Evolutionary conservation across 208 protist genomes (phyloP), one percentile per base, ranked within the genome.

Genomic region (Wallacemonas sp.): DNA sequence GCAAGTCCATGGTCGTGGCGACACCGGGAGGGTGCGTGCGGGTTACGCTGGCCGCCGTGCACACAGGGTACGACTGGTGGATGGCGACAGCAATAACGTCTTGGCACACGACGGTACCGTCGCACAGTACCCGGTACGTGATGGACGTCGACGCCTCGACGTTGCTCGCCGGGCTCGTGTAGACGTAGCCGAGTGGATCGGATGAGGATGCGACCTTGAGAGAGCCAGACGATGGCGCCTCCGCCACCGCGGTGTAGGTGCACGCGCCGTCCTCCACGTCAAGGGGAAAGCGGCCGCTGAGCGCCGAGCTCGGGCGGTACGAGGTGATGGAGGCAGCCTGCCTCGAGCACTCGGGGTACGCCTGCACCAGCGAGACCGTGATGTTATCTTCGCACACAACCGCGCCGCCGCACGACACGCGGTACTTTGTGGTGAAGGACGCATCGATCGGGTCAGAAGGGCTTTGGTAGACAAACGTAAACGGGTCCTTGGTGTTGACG

Each of bases 321-420:
- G 65, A 57, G 10, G n/a, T n/a, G 29, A 57, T 57, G 29, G 50
- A 46, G 26, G 63, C 52, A 54, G 68, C 59, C 45, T 69, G 62
- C 13, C 62, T 17, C 17, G 62, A 68, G 63, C 63, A 63, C 29
- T 70, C 33, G 57, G 66, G 17, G 70, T 64, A 34, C 54, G 34
- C 22, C 37, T 52, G 60, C 21, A 17, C 5, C 46, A 44, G n/a
- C 15, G 52, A 22, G 24, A 87, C 66, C 21, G 26, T 4, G 37
- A 84, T 41, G 29, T n/a, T 52, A 36, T 77, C 79, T 1, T 63
- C 59, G 58, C 83, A 89, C 10, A 89, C 57, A 19, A 68, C 44
- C 1, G 27, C 27, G 30, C 65, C 77, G 29, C 67, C 65, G 41
- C 77, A 83, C 30, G 52, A 33, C n/a, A 83, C 62, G n/a, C 38